These are phyloP conservation scores for Aspergillus steynii DNA, from an alignment of 495 filamentous ascomycete genomes.

Conservation along the genomic window DNA sequence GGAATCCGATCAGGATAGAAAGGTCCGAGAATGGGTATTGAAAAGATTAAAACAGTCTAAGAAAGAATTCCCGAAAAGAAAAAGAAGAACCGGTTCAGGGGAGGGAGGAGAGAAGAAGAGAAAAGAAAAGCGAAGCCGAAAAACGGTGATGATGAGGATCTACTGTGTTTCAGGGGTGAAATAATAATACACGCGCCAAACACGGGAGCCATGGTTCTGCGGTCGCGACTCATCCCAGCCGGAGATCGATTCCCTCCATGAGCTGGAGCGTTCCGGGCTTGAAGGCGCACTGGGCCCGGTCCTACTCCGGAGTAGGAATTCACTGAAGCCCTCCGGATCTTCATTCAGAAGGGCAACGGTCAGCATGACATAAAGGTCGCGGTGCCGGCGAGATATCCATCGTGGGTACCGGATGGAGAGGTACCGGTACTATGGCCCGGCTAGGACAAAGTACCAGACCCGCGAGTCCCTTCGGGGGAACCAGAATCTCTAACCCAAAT, in stretches of 20 bases:
- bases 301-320: background rate
- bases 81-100: slow-evolving; percentile 1
- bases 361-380: too few relatives aligned
- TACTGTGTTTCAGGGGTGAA: slow-evolving; percentile 32
- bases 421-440: background rate
- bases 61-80: slow-evolving; percentile 11
- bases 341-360: background rate
- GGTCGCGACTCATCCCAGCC: background rate
- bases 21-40: background rate
- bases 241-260: slow-evolving; percentile 1
- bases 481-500: background rate
- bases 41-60: slow-evolving; percentile 6
- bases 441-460: background rate
- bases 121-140: slow-evolving; percentile 12
- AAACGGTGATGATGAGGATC: slow-evolving; percentile 27
- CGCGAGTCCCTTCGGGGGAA: background rate
- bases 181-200: slow-evolving; percentile 22
- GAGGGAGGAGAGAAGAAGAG: slow-evolving; percentile 14
- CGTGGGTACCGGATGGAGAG: background rate
- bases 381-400: background rate
- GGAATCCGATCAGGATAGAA: slow-evolving; percentile 10
- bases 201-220: slow-evolving; percentile 18
- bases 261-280: background rate
- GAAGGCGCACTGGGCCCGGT: too few relatives aligned
- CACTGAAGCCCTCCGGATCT: background rate